These are phyloP conservation scores for Lecanoromycetidae sp. DNA, from an alignment of 2,329 filamentous ascomycete species.

Conservation along the genomic window DNA sequence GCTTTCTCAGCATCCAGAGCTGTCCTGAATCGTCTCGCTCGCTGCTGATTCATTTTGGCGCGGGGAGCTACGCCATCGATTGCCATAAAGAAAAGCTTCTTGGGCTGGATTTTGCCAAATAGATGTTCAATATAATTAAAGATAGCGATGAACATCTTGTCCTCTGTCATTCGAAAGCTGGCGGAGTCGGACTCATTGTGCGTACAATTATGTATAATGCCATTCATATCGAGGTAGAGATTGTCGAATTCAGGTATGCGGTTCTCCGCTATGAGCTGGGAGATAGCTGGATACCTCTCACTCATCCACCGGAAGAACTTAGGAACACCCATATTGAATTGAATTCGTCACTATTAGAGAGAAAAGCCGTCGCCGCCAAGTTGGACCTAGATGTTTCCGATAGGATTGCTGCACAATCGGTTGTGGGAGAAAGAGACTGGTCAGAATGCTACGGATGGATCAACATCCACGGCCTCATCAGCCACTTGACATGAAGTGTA, in stretches of 20 bases:
- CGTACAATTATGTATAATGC: slow-evolving; percentile 98
- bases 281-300: slow-evolving; percentile 96
- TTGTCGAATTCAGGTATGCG: slow-evolving; percentile 98
- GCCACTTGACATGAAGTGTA: not conserved
- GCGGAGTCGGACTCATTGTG: slow-evolving; percentile 91
- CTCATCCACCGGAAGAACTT: slow-evolving; percentile 66
- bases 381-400: no score
- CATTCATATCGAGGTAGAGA: slow-evolving; percentile 78
- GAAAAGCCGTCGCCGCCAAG: no score
- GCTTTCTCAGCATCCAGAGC: slow-evolving; percentile 82
- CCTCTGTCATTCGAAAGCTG: slow-evolving; percentile 84
- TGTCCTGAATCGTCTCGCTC: slow-evolving; percentile 85
- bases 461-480: not conserved
- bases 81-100: slow-evolving; percentile 98
- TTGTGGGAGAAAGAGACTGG: not conserved
- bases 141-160: slow-evolving; percentile 99
- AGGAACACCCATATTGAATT: slow-evolving; percentile 50
- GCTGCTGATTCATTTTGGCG: slow-evolving; percentile 99
- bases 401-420: slow-evolving; percentile 7
- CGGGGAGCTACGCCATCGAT: slow-evolving; percentile 95
- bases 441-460: not conserved
- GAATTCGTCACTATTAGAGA: not conserved
- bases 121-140: slow-evolving; percentile 99
- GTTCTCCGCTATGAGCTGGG: slow-evolving; percentile 95
- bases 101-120: slow-evolving; percentile 96